Evolutionary conservation across 1,139 yeast genomes (phyloP).

Genomic region (Blastobotrys buckinghamii): DNA sequence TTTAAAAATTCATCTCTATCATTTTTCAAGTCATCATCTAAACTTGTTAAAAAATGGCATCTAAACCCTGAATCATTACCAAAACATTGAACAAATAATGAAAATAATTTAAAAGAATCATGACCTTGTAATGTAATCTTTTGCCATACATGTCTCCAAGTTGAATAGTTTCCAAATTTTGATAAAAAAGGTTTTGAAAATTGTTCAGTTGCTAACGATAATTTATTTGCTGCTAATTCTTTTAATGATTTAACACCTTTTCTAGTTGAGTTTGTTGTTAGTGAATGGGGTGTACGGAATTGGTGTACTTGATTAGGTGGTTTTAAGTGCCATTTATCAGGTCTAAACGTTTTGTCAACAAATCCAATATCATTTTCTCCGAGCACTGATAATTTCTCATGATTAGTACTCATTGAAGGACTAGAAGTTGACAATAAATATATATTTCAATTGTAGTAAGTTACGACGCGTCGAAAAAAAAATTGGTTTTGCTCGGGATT

Average conservation of each 20-base stretch:
- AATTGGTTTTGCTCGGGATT: too few species aligned
- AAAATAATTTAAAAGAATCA: slow-evolving; percentile 25
- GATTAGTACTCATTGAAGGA: too few species aligned
- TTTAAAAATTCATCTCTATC: background rate
- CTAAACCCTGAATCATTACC: slow-evolving; percentile 18
- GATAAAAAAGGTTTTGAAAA: background rate
- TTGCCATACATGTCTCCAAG: slow-evolving; percentile 27
- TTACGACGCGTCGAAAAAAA: too few species aligned
- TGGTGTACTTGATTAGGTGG: background rate
- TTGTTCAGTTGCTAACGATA: background rate
- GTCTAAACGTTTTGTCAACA: slow-evolving; percentile 10
- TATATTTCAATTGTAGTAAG: too few species aligned
- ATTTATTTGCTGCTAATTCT: background rate
- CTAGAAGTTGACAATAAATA: too few species aligned
- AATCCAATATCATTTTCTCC: slow-evolving; percentile 7
- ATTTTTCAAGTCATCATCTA: background rate
- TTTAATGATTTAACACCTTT: background rate
- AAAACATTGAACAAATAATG: slow-evolving; percentile 21
- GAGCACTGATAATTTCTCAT: background rate
- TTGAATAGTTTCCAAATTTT: background rate
- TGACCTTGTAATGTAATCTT: slow-evolving; percentile 19
- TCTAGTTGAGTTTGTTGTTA: too few species aligned
- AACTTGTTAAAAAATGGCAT: slow-evolving; percentile 15
- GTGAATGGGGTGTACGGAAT: background rate
- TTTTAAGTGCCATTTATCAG: slow-evolving; percentile 6